Conservation (phyloP, 2,329 filamentous ascomycete genomes). For the Monosporascus sp. region DNA sequence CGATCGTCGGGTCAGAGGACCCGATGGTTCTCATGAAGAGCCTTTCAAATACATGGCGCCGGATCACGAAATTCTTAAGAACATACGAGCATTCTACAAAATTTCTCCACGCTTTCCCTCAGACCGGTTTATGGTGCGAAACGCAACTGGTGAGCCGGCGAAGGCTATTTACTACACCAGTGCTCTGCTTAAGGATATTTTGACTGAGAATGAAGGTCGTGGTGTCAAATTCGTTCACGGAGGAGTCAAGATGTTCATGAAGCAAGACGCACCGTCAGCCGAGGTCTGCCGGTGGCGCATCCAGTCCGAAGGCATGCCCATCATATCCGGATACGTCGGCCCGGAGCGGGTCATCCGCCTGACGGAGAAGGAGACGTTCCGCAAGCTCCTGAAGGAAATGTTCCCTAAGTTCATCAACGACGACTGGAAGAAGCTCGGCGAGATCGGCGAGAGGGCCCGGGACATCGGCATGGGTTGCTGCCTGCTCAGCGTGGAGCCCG, state of each 20-base stretch:
- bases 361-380: constrained; percentile 72
- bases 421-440: constrained; percentile 70
- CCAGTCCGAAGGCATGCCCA: constrained; percentile 87
- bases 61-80: constrained; percentile 68
- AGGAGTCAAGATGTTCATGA: constrained; percentile 98
- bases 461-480: constrained; percentile 88
- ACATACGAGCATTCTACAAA: constrained; percentile 80
- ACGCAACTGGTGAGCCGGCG: constrained; percentile 77
- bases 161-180: constrained; percentile 98
- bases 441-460: constrained; percentile 79
- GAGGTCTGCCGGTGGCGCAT: constrained; percentile 92
- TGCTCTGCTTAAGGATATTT: constrained; percentile 75
- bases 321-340: constrained; percentile 86
- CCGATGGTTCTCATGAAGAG: constrained; percentile 65
- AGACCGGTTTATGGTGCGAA: constrained; percentile 93
- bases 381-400: constrained; percentile 85
- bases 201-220: constrained; percentile 80
- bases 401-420: constrained; percentile 81
- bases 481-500: constrained; percentile 77
- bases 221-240: constrained; percentile 95
- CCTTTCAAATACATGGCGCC: constrained; percentile 85
- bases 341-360: constrained; percentile 70
- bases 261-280: constrained; percentile 83
- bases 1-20: constrained; percentile 37
- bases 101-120: constrained; percentile 79